Conservation (phyloP, 257 asterid species). For the Mentha longifolia region DNA sequence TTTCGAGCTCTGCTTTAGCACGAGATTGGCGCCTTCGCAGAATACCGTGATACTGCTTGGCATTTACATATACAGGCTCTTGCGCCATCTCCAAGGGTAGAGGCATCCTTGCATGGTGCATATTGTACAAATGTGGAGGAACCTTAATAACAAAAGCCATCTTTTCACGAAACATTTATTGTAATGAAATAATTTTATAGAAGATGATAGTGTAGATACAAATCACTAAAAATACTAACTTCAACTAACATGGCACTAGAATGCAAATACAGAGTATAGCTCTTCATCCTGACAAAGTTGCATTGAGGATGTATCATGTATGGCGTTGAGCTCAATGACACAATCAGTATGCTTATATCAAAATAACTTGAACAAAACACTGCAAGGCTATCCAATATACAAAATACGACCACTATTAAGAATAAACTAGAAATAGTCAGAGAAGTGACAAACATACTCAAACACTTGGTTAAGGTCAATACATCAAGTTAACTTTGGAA, state of each 20-base stretch:
- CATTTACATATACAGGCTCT: conserved; percentile 92
- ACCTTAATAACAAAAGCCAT: conserved; percentile 45
- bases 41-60: conserved; percentile 88
- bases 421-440: background rate
- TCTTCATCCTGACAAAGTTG: background rate
- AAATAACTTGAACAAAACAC: background rate
- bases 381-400: background rate
- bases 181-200: background rate
- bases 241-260: conserved; percentile 2
- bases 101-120: conserved; percentile 80
- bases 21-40: conserved; percentile 87
- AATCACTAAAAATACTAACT: background rate
- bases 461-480: background rate
- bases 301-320: background rate
- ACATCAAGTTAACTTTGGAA: background rate
- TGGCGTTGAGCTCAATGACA: background rate
- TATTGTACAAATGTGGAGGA: conserved; percentile 63
- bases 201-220: background rate
- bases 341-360: background rate
- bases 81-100: conserved; percentile 85
- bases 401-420: background rate
- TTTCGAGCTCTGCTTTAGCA: conserved; percentile 90
- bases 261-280: background rate
- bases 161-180: conserved; percentile 5
- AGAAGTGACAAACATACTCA: background rate